Conservation (phyloP, 2,329 filamentous ascomycete genomes). For the Ramularia collo-cygni region DNA sequence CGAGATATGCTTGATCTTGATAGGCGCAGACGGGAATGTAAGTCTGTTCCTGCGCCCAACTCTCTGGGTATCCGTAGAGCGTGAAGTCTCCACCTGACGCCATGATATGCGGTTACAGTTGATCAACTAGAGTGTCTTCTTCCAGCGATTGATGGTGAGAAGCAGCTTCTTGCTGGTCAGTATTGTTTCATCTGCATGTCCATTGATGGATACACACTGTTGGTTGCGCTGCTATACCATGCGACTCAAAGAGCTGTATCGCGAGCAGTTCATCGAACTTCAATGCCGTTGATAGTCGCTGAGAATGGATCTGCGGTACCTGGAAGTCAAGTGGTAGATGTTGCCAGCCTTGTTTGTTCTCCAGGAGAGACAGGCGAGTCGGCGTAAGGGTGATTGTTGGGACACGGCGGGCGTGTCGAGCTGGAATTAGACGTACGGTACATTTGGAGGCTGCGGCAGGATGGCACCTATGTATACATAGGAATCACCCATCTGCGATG, state of each 20-base stretch:
- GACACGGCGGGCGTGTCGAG: slow-evolving; percentile 11
- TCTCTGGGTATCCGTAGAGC: slow-evolving; percentile 26
- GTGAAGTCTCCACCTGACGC: slow-evolving; percentile 25
- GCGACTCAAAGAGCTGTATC: too few species aligned
- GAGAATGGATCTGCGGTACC: slow-evolving; percentile 21
- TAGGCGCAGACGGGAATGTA: slow-evolving; percentile 23
- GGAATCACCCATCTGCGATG: slow-evolving; percentile 21
- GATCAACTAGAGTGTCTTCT: too few species aligned
- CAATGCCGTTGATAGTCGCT: slow-evolving; percentile 20
- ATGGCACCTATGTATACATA: slow-evolving; percentile 25
- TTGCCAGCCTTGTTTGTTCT: slow-evolving; percentile 12
- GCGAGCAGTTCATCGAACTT: too few species aligned
- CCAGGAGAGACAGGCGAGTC: slow-evolving; percentile 5
- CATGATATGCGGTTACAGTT: neutral
- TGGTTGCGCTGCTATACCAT: too few species aligned
- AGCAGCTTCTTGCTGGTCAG: too few species aligned
- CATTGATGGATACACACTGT: too few species aligned
- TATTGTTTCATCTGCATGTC: too few species aligned
- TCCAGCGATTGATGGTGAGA: too few species aligned
- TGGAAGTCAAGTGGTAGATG: too few species aligned
- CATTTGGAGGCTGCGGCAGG: slow-evolving; percentile 23
- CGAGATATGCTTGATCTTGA: slow-evolving; percentile 22
- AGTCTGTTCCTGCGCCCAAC: slow-evolving; percentile 25
- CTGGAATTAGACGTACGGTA: slow-evolving; percentile 17
- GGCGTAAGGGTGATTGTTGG: slow-evolving; percentile 3